Conservation (phyloP, 805 yeast genomes). For the Yarrowia keelungensis region DNA sequence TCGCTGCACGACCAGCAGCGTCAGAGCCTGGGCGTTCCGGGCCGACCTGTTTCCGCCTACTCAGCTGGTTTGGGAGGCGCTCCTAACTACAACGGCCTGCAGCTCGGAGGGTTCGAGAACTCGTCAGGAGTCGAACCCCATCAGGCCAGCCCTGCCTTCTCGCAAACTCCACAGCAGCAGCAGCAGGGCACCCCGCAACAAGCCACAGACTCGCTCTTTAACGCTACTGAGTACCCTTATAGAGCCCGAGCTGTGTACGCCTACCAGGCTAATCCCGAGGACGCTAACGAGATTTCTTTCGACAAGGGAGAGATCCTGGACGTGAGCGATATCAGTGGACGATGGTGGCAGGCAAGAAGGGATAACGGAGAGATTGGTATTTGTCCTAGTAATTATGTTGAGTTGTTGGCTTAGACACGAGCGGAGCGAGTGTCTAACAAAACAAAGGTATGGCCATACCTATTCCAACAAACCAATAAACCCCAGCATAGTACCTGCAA, state of each 20-base stretch:
- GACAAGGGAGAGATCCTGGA: conserved; percentile 89
- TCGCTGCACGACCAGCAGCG: conserved; percentile 34
- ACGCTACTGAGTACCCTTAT: conserved; percentile 68
- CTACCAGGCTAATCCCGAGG: conserved; percentile 90
- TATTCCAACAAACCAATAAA: too few relatives aligned
- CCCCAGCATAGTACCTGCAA: too few relatives aligned
- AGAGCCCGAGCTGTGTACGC: conserved; percentile 86
- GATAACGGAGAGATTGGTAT: conserved; percentile 92
- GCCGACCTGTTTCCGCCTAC: conserved; percentile 48
- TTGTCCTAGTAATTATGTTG: conserved; percentile 93
- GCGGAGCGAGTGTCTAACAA: not conserved
- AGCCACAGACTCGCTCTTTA: conserved; percentile 41
- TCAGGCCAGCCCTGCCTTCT: conserved; percentile 13
- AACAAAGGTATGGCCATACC: too few relatives aligned
- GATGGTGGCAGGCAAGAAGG: conserved; percentile 98
- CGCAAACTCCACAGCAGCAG: conserved; percentile 2
- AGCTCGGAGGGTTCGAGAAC: conserved; percentile 52
- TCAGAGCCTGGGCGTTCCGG: conserved; percentile 35
- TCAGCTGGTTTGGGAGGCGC: conserved; percentile 43
- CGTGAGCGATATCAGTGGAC: conserved; percentile 90
- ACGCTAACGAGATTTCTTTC: conserved; percentile 89
- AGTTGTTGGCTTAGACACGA: conserved; percentile 51
- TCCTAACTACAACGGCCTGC: conserved; percentile 14
- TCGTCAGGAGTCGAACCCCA: conserved; percentile 40
- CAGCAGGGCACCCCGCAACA: conserved; percentile 1